Evolutionary conservation across 1,284 basidiomycete genomes (phyloP), one percentile per base, ranked within the genome.

Genomic region (Apiotrichum veenhuisii): DNA sequence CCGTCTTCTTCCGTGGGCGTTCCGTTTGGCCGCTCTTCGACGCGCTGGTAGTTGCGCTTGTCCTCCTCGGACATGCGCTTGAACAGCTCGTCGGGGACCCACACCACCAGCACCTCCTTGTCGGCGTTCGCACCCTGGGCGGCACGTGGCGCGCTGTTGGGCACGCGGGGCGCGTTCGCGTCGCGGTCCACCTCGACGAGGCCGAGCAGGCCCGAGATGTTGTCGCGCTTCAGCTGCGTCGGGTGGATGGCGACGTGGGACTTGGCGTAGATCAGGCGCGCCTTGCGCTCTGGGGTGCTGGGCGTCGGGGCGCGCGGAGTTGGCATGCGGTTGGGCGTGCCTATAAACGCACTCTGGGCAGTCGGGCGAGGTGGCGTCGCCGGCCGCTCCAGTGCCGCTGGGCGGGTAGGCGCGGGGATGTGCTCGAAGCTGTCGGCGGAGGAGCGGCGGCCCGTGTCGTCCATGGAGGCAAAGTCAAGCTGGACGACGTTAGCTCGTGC

Each of bases 191-290:
- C 69, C 57, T 77, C 91, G 17, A 96, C 91, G 57, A 97, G 82
- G 15, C 87, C 86, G 8, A 92, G 84, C 73, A 94, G 96, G 4
- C 95, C 95, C 5, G 91, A 85, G 30, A 97, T 89, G 74, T 98
- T 96, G 77, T 97, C 94, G 66, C 87, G 83, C 3, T 87, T 82
- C 71, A 93, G 94, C 2, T 89, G 86, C 0, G 92, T 95, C 0
- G 95, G 94, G 69, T 98, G 92, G 45, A 96, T 86, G 69, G 93
- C 92, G 41, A 94, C 91, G 72, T 93, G 93, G 40, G 87, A 89
- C 76, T 94, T 94, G 74, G 85, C 88, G 68, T 91, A 95, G 20
- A 95, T 75, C 45, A 96, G 80, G 10, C 67, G 59, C 9, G 74
- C 75, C 57, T 73, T 71, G 46, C 58, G 53, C 23, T 62, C 58